Percentiles rank a stretch among this genome's conserved stretches.
Conservation (phyloP, 768 basidiomycete genomes). For the Kwoniella botswanensis region DNA sequence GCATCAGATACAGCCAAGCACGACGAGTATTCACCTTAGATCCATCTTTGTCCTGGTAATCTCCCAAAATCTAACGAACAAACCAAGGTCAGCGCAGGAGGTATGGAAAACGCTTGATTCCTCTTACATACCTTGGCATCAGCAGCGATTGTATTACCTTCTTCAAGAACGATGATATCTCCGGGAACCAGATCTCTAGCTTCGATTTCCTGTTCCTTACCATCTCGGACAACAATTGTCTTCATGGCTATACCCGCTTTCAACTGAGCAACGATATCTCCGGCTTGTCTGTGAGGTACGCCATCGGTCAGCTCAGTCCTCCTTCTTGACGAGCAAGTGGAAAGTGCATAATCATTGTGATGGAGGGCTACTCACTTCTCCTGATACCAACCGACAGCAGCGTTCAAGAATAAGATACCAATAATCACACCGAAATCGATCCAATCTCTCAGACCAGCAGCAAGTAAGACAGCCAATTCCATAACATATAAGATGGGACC, state of each 20-base stretch:
- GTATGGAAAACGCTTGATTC: no score
- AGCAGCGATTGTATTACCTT: conserved; percentile 62
- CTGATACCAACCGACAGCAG: conserved; percentile 63
- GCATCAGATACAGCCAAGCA: not conserved
- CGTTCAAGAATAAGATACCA: conserved; percentile 57
- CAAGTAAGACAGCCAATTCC: conserved; percentile 63
- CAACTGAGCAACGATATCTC: conserved; percentile 63
- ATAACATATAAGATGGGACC: conserved; percentile 62
- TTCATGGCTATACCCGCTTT: conserved; percentile 63
- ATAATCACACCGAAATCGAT: conserved; percentile 64
- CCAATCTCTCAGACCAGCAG: conserved; percentile 63
- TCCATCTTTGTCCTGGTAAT: conserved; percentile 60
- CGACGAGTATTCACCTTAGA: conserved; percentile 27
- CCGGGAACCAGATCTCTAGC: conserved; percentile 62
- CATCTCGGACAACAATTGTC: conserved; percentile 60
- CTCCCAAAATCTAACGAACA: conserved; percentile 58
- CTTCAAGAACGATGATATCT: conserved; percentile 62
- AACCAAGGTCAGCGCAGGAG: not conserved
- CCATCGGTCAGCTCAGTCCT: not conserved
- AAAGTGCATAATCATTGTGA: not conserved
- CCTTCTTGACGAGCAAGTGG: not conserved
- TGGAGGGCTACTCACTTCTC: conserved; percentile 57
- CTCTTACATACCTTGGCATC: conserved; percentile 58
- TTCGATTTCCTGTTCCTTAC: conserved; percentile 61
- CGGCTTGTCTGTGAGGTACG: conserved; percentile 58